Conservation (phyloP, 1,284 basidiomycete genomes). For the Veloboletus limbatus region DNA sequence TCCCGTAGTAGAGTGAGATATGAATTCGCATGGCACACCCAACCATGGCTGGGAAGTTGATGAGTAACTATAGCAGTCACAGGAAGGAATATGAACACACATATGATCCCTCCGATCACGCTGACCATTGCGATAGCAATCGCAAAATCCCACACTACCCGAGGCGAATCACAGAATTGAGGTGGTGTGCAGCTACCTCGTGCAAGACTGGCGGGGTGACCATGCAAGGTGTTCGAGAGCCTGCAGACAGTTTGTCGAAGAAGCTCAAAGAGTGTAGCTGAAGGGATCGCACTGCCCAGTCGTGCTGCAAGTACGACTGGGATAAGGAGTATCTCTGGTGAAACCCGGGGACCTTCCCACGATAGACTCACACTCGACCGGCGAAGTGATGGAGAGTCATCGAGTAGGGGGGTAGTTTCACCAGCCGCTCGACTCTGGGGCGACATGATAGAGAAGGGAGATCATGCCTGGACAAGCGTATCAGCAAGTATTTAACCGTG, state of each 20-base stretch:
- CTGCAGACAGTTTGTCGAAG: slow-evolving; percentile 28
- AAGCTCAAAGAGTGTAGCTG: slow-evolving; percentile 33
- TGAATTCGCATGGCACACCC: slow-evolving; percentile 21
- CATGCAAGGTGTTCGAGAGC: slow-evolving; percentile 23
- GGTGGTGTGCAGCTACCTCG: slow-evolving; percentile 12
- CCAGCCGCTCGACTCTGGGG: slow-evolving; percentile 2
- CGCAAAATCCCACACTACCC: slow-evolving; percentile 23
- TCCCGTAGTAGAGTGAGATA: slow-evolving; percentile 29
- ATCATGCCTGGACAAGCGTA: too few relatives aligned
- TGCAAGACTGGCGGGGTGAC: slow-evolving; percentile 8
- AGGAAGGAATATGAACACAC: slow-evolving; percentile 16
- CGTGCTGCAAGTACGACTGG: slow-evolving; percentile 27
- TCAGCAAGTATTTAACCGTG: too few relatives aligned
- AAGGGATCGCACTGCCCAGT: slow-evolving; percentile 22
- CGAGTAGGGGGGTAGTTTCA: slow-evolving; percentile 16
- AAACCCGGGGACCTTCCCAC: neutral
- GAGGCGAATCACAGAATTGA: slow-evolving; percentile 25
- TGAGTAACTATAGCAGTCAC: slow-evolving; percentile 4
- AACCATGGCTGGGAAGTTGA: slow-evolving; percentile 11
- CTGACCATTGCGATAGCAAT: slow-evolving; percentile 18
- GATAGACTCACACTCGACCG: neutral
- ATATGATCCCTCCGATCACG: slow-evolving; percentile 14
- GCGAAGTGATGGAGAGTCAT: neutral
- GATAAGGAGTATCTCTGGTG: slow-evolving; percentile 24
- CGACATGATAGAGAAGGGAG: slow-evolving; percentile 16